Percentiles rank a stretch among this genome's conserved stretches.
phyloP scores from a whole-genome alignment of 2,329 filamentous ascomycete species.

The Ophiostoma sp. region DNA sequence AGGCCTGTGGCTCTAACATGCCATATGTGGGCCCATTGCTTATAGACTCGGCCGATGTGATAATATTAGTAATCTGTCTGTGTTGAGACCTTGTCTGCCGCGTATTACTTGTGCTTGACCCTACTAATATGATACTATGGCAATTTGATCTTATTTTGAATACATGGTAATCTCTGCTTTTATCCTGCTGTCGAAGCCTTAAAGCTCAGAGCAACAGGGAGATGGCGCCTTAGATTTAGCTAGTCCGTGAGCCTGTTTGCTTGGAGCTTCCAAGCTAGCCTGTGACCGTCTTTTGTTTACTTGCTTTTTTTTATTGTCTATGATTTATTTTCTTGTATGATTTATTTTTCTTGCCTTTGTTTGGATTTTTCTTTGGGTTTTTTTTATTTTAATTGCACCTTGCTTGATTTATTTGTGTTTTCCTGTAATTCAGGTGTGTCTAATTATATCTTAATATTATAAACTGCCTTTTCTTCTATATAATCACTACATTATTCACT shows the following conservation, averaged over 20 bases:
- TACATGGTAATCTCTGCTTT: too few species aligned
- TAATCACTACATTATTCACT: too few species aligned
- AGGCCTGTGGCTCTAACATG: background rate
- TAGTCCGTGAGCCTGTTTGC: background rate
- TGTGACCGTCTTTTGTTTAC: background rate
- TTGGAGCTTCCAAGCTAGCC: background rate
- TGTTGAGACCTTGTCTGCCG: background rate
- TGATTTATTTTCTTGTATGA: background rate
- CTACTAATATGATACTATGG: background rate
- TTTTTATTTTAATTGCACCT: too few species aligned
- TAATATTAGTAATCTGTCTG: background rate
- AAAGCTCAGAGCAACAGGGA: background rate
- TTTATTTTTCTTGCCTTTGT: too few species aligned
- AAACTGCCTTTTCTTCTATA: too few species aligned
- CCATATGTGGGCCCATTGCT: background rate
- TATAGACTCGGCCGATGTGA: background rate
- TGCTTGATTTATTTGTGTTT: too few species aligned
- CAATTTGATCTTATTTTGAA: background rate
- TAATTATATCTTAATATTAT: too few species aligned
- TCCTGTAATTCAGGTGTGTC: too few species aligned
- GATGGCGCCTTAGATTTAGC: background rate
- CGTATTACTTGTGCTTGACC: background rate
- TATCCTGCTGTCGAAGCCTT: too few species aligned
- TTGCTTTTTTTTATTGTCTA: background rate
- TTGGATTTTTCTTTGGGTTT: too few species aligned